Conservation (phyloP, 1,139 yeast genomes). For the Nakaseomyces uthaithaninus region DNA sequence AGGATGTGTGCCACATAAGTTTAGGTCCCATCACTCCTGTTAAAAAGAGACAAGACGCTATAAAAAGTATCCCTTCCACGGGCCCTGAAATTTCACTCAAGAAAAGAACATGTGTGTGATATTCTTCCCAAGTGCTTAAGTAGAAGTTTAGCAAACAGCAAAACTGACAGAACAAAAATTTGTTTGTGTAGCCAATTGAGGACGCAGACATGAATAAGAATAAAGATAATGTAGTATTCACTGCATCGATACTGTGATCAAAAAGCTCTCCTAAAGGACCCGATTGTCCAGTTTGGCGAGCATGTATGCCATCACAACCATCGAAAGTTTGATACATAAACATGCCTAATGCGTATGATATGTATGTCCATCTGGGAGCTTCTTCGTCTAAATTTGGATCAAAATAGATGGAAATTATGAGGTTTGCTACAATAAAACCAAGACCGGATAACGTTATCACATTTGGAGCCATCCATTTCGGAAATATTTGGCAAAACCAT, state of each 20-base stretch:
- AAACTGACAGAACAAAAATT: constrained; percentile 60
- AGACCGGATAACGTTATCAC: constrained; percentile 76
- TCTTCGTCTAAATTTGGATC: constrained; percentile 58
- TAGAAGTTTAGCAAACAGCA: constrained; percentile 76
- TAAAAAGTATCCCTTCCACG: constrained; percentile 79
- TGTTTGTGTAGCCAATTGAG: constrained; percentile 61
- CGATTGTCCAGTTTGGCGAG: constrained; percentile 83
- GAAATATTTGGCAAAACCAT: constrained; percentile 63
- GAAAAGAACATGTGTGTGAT: constrained; percentile 76
- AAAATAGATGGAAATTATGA: constrained; percentile 55
- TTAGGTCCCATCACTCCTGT: constrained; percentile 69
- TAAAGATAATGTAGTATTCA: constrained; percentile 75
- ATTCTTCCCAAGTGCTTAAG: constrained; percentile 92
- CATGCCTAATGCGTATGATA: constrained; percentile 70
- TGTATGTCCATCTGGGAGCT: constrained; percentile 72
- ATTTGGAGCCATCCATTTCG: constrained; percentile 81
- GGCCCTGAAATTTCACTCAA: constrained; percentile 83
- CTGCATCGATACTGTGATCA: constrained; percentile 88
- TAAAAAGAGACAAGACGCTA: constrained; percentile 44
- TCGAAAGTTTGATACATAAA: constrained; percentile 92
- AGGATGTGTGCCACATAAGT: constrained; percentile 45
- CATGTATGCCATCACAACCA: constrained; percentile 94
- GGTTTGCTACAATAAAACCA: constrained; percentile 55
- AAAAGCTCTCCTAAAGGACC: constrained; percentile 92
- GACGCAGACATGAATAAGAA: constrained; percentile 64